These are phyloP conservation scores for Irpex lacteus DNA, from an alignment of 1,284 basidiomycete species.

Conservation along the genomic window DNA sequence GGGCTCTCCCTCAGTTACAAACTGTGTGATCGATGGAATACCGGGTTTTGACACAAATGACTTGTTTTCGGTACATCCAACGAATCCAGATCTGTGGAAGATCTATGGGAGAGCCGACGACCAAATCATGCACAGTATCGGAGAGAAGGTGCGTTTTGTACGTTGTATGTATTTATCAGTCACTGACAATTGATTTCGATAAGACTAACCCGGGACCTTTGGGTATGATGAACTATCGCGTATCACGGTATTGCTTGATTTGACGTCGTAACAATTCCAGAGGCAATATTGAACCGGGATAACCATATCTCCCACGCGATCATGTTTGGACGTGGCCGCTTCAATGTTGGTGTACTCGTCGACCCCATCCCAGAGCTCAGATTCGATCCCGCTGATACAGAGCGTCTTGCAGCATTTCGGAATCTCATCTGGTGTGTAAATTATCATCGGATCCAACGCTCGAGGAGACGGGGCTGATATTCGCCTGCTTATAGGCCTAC, in stretches of 20 bases:
- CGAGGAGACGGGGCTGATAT: constrained; percentile 15
- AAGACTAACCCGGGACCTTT: constrained; percentile 32
- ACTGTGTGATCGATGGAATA: constrained; percentile 27
- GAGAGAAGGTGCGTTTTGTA: constrained; percentile 41
- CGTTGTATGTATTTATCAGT: too few species aligned
- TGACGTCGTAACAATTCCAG: constrained; percentile 19
- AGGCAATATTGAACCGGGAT: constrained; percentile 36
- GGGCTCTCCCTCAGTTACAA: constrained; percentile 20
- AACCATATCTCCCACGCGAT: constrained; percentile 30
- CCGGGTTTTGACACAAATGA: constrained; percentile 41
- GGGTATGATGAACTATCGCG: constrained; percentile 15
- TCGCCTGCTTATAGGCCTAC: constrained; percentile 24
- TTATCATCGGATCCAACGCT: neutral
- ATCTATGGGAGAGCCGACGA: constrained; percentile 47
- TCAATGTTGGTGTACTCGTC: constrained; percentile 41
- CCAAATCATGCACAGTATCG: constrained; percentile 49
- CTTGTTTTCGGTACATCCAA: constrained; percentile 43
- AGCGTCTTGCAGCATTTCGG: constrained; percentile 25
- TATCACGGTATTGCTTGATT: too few species aligned
- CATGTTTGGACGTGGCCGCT: constrained; percentile 41
- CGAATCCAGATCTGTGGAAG: constrained; percentile 40
- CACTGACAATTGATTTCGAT: too few species aligned
- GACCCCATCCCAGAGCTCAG: constrained; percentile 30
- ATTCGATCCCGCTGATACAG: constrained; percentile 31
- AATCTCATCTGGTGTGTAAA: neutral